These are phyloP conservation scores for Trebouxia sp. DNA, from an alignment of 139 green algal species.

Conservation along the genomic window DNA sequence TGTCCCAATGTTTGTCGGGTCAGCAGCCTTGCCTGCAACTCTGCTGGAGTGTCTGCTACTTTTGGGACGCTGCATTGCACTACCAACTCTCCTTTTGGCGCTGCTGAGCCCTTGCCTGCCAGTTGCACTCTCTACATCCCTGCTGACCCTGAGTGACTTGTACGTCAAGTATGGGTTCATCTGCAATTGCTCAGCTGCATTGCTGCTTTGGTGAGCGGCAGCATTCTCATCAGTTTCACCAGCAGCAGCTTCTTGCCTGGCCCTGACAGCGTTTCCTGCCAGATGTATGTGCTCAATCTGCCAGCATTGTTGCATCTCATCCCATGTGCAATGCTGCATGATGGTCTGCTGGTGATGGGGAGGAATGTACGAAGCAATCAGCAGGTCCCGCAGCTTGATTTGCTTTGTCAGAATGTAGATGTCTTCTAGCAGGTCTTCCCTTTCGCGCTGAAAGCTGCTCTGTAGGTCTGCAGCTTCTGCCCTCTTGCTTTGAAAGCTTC, in stretches of 20 bases:
- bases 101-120: background rate
- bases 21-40: background rate
- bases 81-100: background rate
- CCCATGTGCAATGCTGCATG: constrained; percentile 69
- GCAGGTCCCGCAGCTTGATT: constrained; percentile 78
- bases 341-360: constrained; percentile 72
- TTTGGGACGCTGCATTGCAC: constrained; percentile 11
- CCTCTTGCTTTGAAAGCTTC: constrained; percentile 1
- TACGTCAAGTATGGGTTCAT: constrained; percentile 1
- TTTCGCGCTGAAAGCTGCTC: constrained; percentile 45
- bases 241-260: background rate
- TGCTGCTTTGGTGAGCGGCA: too few relatives aligned
- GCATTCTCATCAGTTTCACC: background rate
- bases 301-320: constrained; percentile 64
- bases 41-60: constrained; percentile 12
- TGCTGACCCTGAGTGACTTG: background rate
- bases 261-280: constrained; percentile 38
- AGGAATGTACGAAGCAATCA: constrained; percentile 77
- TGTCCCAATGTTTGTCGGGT: constrained; percentile 5
- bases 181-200: constrained; percentile 8
- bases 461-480: background rate
- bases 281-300: constrained; percentile 55
- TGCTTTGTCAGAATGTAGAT: constrained; percentile 65
- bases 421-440: constrained; percentile 71
- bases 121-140: background rate